A percentile compares a stretch with the other conserved stretches of the same genome.
phyloP scores from a whole-genome alignment of 495 filamentous ascomycete species.

The Penicillium simplicissimum region DNA sequence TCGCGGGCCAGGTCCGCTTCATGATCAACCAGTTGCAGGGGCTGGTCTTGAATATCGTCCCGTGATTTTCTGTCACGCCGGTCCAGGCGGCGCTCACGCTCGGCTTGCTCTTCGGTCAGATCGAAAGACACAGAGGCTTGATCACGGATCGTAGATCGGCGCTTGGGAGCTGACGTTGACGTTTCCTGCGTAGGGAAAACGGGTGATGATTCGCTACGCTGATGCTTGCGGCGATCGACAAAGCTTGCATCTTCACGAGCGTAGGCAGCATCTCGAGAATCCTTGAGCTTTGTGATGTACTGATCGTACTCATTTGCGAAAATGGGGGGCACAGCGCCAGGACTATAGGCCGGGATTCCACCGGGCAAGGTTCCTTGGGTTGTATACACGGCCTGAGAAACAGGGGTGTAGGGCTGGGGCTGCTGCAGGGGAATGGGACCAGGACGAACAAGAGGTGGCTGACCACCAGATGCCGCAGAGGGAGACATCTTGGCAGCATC shows the following conservation, averaged over 20 bases:
- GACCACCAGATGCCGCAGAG: conserved; percentile 40
- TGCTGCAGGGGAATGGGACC: conserved; percentile 57
- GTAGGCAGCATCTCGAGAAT: conserved; percentile 22
- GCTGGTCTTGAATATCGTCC: conserved; percentile 30
- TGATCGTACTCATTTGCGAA: conserved; percentile 32
- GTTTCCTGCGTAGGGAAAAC: conserved; percentile 31
- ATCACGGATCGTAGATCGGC: conserved; percentile 42
- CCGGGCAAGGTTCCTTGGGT: conserved; percentile 35
- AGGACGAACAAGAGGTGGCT: conserved; percentile 51
- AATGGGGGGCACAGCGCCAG: conserved; percentile 34
- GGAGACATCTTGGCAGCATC: conserved; percentile 54
- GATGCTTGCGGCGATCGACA: conserved; percentile 15
- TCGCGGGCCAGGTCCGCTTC: conserved; percentile 26
- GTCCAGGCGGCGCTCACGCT: conserved; percentile 42
- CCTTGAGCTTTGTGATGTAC: conserved; percentile 28
- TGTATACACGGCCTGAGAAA: conserved; percentile 56
- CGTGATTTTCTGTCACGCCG: conserved; percentile 32
- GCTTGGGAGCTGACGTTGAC: conserved; percentile 31
- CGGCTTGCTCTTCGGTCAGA: conserved; percentile 49
- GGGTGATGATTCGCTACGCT: conserved; percentile 40
- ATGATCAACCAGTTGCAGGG: conserved; percentile 36
- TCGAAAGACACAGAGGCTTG: conserved; percentile 50
- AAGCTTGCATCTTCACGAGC: conserved; percentile 8
- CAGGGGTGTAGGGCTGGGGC: conserved; percentile 56
- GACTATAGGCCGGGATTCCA: conserved; percentile 37